These are phyloP conservation scores for Claviceps quebecensis DNA, from an alignment of 2,329 filamentous ascomycete species.

Conservation along the genomic window DNA sequence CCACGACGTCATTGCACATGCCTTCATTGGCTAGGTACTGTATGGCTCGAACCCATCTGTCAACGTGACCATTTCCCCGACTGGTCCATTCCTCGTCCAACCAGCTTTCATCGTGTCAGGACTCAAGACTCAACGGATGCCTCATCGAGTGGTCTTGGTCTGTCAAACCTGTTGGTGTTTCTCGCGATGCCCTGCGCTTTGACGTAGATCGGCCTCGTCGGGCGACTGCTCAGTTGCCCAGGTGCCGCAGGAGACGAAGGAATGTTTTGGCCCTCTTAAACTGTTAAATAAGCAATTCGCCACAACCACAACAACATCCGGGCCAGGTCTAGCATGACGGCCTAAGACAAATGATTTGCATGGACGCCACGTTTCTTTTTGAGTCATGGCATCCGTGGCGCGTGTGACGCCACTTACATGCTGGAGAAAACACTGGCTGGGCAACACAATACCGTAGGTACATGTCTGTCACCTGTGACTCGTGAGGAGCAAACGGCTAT, in stretches of 20 bases:
- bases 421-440: neutral
- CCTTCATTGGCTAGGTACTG: neutral
- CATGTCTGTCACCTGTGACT: no score
- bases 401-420: neutral
- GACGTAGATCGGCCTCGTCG: no score
- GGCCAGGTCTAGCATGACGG: neutral
- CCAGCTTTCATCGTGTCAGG: neutral
- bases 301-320: neutral
- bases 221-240: neutral
- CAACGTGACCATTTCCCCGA: neutral
- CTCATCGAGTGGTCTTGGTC: no score
- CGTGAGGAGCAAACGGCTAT: neutral
- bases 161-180: no score
- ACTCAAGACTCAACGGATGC: no score
- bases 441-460: neutral
- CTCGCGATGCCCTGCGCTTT: no score
- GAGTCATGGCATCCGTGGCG: neutral
- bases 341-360: neutral
- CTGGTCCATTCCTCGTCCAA: neutral
- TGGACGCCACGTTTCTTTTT: neutral
- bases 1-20: constrained; percentile 1
- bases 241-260: neutral
- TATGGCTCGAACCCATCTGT: neutral
- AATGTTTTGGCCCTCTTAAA: neutral
- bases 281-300: no score